Conservation (phyloP, 2,329 filamentous ascomycete species). For the Cladosporium oxysporum region DNA sequence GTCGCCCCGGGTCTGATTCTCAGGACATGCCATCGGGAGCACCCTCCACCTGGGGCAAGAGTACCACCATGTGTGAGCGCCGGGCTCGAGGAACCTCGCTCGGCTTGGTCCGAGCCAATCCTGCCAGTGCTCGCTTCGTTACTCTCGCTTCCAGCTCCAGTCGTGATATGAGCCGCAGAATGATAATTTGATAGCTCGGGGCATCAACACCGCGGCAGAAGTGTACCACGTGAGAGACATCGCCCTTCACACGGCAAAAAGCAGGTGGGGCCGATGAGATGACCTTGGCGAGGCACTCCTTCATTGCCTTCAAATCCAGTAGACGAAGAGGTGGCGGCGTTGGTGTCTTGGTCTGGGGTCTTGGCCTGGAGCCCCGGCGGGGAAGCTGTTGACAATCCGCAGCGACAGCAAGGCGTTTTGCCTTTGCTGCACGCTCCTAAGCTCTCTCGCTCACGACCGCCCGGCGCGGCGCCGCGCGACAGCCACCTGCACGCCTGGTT, state of each 20-base stretch:
- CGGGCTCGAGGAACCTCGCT: background rate
- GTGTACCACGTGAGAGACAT: background rate
- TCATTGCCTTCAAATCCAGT: background rate
- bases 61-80: background rate
- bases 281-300: background rate
- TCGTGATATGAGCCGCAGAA: background rate
- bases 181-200: background rate
- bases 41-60: background rate
- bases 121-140: background rate
- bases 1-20: background rate
- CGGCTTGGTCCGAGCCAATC: conserved; percentile 3
- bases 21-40: background rate
- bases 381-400: background rate
- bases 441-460: background rate
- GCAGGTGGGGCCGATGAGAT: conserved; percentile 1
- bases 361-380: conserved; percentile 7
- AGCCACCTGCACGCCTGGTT: background rate
- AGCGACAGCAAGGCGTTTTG: background rate
- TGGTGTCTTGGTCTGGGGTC: background rate
- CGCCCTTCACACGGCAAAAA: background rate
- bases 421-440: background rate
- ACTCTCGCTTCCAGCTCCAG: background rate
- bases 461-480: conserved; percentile 3
- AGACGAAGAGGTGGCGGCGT: background rate
- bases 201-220: background rate